Evolutionary conservation across 768 basidiomycete species (phyloP).

Genomic region (Saitozyma sp.): DNA sequence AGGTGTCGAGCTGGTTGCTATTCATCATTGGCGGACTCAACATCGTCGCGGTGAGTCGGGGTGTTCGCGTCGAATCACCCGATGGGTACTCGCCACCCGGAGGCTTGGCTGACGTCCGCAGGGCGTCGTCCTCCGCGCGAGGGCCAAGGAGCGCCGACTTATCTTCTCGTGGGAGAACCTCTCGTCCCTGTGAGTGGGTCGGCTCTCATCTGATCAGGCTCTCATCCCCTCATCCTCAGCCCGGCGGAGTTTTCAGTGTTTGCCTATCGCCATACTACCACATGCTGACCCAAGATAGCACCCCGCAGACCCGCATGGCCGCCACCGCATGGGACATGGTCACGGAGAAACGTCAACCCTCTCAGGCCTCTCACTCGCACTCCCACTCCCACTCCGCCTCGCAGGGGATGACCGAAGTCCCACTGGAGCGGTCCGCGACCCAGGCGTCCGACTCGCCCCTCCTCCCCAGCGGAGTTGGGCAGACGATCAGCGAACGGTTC

Average conservation of each 20-base stretch:
- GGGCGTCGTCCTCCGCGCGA: constrained; percentile 40
- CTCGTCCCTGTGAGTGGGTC: constrained; percentile 39
- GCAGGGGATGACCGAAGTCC: constrained; percentile 3
- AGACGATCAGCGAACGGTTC: constrained; percentile 25
- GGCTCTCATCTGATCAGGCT: background rate
- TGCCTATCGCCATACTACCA: background rate
- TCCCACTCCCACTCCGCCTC: constrained; percentile 4
- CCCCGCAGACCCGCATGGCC: constrained; percentile 46
- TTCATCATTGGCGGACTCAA: constrained; percentile 90
- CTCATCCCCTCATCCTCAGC: background rate
- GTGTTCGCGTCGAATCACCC: no score
- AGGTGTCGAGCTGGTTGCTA: constrained; percentile 87
- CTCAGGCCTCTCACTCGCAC: constrained; percentile 10
- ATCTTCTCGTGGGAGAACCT: constrained; percentile 51
- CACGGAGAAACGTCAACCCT: constrained; percentile 18
- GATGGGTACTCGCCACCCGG: no score
- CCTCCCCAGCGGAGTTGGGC: constrained; percentile 15
- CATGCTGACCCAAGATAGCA: constrained; percentile 20
- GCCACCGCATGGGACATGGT: constrained; percentile 49
- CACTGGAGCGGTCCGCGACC: constrained; percentile 6
- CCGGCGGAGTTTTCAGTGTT: no score
- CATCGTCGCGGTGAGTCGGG: constrained; percentile 58
- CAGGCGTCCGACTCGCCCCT: constrained; percentile 29
- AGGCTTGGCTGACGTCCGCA: constrained; percentile 63
- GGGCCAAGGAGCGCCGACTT: constrained; percentile 52